Evolutionary conservation across 1,284 basidiomycete genomes (phyloP).

Genomic region (Singerocomus inundabilis): DNA sequence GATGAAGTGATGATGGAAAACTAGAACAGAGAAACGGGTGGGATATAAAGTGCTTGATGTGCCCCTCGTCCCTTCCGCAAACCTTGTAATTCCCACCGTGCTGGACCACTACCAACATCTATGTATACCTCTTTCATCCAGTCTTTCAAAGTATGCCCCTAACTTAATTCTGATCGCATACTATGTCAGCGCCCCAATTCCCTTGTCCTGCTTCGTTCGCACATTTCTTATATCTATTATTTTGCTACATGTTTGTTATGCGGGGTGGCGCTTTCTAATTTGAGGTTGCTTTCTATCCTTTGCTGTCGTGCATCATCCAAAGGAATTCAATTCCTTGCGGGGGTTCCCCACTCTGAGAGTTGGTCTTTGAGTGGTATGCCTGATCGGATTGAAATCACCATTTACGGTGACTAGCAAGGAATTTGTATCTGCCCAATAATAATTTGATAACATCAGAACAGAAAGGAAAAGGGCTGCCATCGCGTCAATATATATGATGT

Average conservation of each 20-base stretch:
- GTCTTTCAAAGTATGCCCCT: constrained; percentile 15
- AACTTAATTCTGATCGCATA: constrained; percentile 16
- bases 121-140: constrained; percentile 2
- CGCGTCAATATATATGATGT: constrained; percentile 2
- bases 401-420: too few species aligned
- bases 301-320: too few species aligned
- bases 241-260: not conserved
- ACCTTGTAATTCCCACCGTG: constrained; percentile 8
- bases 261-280: not conserved
- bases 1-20: constrained; percentile 28
- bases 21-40: constrained; percentile 5
- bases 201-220: not conserved
- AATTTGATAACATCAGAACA: too few species aligned
- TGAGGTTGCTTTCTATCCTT: not conserved
- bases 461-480: not conserved
- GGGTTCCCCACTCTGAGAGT: too few species aligned
- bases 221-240: not conserved
- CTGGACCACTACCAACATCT: constrained; percentile 12
- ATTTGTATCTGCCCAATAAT: too few species aligned
- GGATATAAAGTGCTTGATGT: constrained; percentile 13
- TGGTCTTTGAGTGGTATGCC: too few species aligned
- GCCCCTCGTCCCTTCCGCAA: not conserved
- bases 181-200: not conserved
- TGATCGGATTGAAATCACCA: too few species aligned
- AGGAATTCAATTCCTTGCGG: too few species aligned